phyloP scores from a whole-genome alignment of 108 stramenopile species.

The Nitzschia inconspicua region DNA sequence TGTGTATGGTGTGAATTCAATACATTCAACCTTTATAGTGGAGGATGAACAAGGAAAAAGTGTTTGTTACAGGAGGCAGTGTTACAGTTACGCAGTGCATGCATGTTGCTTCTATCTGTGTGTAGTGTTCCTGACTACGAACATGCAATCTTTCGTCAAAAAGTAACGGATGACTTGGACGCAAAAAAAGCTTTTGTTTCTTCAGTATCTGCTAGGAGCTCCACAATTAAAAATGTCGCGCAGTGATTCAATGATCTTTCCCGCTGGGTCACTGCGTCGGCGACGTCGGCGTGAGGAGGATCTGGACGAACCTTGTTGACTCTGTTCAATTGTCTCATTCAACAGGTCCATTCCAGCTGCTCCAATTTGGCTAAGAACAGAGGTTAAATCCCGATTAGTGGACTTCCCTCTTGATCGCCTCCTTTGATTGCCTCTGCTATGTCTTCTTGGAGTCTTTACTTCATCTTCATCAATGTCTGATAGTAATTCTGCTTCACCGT shows the following conservation, averaged over 20 bases:
- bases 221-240: slow-evolving; percentile 2
- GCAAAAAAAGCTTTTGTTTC: no score
- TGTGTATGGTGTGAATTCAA: no score
- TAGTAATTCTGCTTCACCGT: background rate
- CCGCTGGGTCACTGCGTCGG: background rate
- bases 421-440: background rate
- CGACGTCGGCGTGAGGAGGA: background rate
- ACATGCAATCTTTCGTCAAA: no score
- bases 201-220: background rate
- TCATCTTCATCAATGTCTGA: background rate
- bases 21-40: no score
- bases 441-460: background rate
- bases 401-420: background rate
- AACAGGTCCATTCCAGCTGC: slow-evolving; percentile 1
- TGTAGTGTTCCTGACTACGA: no score
- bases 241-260: background rate
- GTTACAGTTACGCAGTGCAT: no score
- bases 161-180: no score
- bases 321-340: slow-evolving; percentile 7
- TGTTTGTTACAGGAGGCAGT: no score
- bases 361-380: background rate
- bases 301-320: background rate
- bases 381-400: background rate
- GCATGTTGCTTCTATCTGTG: no score
- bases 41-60: no score